These are phyloP conservation scores for Medicago lupulina DNA, from an alignment of 306 rosid species.

Conservation along the genomic window DNA sequence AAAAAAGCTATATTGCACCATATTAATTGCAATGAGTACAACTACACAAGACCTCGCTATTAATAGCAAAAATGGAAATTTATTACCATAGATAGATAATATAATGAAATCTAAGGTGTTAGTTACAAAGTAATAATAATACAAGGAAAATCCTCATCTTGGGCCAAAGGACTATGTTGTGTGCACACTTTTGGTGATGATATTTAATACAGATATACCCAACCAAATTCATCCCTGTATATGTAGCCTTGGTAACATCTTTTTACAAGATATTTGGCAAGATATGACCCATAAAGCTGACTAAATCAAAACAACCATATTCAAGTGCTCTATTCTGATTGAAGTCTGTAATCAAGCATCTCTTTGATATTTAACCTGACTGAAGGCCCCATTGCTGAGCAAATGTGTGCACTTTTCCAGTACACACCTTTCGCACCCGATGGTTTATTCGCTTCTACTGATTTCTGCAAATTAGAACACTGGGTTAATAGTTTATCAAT, in stretches of 20 bases:
- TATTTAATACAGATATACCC: conserved; percentile 35
- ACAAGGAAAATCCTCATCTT: conserved; percentile 52
- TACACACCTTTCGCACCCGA: conserved; percentile 93
- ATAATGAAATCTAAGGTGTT: conserved; percentile 46
- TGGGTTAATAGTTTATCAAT: not conserved
- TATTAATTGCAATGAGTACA: conserved; percentile 12
- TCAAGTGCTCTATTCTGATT: conserved; percentile 56
- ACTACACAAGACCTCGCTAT: conserved; percentile 1
- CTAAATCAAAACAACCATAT: conserved; percentile 56
- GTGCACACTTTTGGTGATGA: conserved; percentile 42
- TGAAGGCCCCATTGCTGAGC: conserved; percentile 99
- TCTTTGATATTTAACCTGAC: conserved; percentile 81
- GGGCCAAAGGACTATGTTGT: conserved; percentile 52
- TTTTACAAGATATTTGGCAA: conserved; percentile 43
- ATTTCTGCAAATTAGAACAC: conserved; percentile 65
- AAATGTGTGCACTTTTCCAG: conserved; percentile 94
- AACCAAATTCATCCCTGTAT: conserved; percentile 44
- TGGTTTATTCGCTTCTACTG: conserved; percentile 90
- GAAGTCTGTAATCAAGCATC: conserved; percentile 83
- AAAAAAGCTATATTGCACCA: not conserved
- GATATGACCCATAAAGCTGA: conserved; percentile 50
- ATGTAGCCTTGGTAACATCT: conserved; percentile 55
- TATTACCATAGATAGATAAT: conserved; percentile 34
- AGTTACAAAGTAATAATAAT: conserved; percentile 44
- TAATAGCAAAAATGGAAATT: conserved; percentile 23